A percentile compares a stretch with the other conserved stretches of the same genome.
Evolutionary conservation across 2,329 filamentous ascomycete species (phyloP).

Genomic region (Exserohilum turcica): DNA sequence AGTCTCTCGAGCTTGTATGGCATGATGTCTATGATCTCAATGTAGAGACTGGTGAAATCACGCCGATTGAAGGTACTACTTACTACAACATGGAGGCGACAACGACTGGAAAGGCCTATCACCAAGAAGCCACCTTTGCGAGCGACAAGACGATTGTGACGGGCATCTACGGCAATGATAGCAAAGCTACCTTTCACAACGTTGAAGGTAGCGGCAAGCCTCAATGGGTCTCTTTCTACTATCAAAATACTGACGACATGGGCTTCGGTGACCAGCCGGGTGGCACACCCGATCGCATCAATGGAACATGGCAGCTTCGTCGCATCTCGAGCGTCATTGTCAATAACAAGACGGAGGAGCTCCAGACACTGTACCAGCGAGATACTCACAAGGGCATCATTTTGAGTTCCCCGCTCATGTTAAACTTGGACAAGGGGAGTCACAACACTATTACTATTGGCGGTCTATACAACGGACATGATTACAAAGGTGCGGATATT

Average conservation of each 20-base stretch:
- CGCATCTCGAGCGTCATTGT: slow-evolving; percentile 65
- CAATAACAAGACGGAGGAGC: slow-evolving; percentile 57
- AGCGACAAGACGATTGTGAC: slow-evolving; percentile 56
- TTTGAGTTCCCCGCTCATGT: slow-evolving; percentile 60
- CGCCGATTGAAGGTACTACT: slow-evolving; percentile 53
- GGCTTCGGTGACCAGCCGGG: slow-evolving; percentile 61
- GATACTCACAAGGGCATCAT: slow-evolving; percentile 66
- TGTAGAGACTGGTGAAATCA: slow-evolving; percentile 58
- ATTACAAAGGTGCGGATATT: slow-evolving; percentile 63
- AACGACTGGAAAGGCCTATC: slow-evolving; percentile 56
- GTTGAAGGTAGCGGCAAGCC: slow-evolving; percentile 58
- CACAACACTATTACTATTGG: slow-evolving; percentile 66
- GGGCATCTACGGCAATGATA: slow-evolving; percentile 61
- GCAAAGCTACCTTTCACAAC: slow-evolving; percentile 57
- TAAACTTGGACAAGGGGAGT: slow-evolving; percentile 60
- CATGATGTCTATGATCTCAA: slow-evolving; percentile 63
- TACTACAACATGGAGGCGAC: slow-evolving; percentile 56
- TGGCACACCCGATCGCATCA: slow-evolving; percentile 64
- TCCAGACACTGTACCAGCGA: slow-evolving; percentile 59
- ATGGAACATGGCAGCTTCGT: slow-evolving; percentile 63
- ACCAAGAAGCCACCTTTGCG: slow-evolving; percentile 62
- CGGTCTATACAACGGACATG: slow-evolving; percentile 61
- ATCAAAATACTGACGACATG: slow-evolving; percentile 66
- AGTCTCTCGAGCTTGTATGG: slow-evolving; percentile 58
- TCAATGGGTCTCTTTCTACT: slow-evolving; percentile 64